Base-by-base conservation (phyloP, 345 rosid species). In the Excoecaria cochinchinensis region DNA sequence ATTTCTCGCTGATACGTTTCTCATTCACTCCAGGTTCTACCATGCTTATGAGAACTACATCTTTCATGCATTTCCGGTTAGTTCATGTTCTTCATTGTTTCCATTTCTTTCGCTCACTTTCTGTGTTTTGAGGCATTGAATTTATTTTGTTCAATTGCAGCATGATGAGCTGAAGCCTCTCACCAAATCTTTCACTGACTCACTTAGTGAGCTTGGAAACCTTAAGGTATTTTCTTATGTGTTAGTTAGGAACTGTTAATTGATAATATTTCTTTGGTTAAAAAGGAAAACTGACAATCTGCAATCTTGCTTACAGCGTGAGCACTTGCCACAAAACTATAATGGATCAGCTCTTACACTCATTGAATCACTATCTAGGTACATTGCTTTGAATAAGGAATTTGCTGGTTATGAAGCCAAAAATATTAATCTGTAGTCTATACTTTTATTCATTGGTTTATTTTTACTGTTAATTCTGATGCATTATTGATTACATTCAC, bases 121-220 rank as follows among this genome's bases (percentile, higher is more conserved):
- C 39, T 10, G 6, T 24, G 25, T 63, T 39, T 57, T 47, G 17
- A 36, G 75, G 48, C 69, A 15, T 21, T 80, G 65, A 69, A 40
- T 69, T 69, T 55, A 44, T 16, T 61, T 7, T 74, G 73, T 57
- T 10, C 24, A 71, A 40, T 74, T 70, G 65, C 89, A 95, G 99
- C 99, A 91, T 82, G 97, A 95, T 87, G 99, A 92, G 89, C 85
- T 92, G 40, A 92, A 89, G 85, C 97, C 99, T 75, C 89, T 95
- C 73, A 88, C 88, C 46, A 90, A 88, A 81, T 85, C 87, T 82
- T 91, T 86, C 87, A 95, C 99, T 0, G 90, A 95, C 89, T 95
- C 99, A 6, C 97, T 95, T 55, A 87, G 93, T 42, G 97, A 95
- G 86, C 99, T 95, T 76, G 99, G 99, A 73, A 95, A 95, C 86